A percentile compares a stretch with the other conserved stretches of the same genome.
Evolutionary conservation across 495 filamentous ascomycete genomes (phyloP).

Genomic region (Letharia columbiana): DNA sequence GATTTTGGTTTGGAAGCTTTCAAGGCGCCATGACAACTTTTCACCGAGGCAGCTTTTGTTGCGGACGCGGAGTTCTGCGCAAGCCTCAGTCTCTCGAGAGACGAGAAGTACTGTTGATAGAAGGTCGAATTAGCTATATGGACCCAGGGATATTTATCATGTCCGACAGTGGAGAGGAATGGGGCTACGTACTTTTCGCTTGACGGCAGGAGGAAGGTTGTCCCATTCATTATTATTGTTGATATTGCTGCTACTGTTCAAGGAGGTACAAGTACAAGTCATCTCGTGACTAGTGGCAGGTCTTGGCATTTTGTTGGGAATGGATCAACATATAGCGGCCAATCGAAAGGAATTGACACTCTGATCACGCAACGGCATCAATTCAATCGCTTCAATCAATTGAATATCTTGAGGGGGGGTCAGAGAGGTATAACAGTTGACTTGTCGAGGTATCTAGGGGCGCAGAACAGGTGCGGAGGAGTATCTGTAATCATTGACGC

Average conservation of each 20-base stretch:
- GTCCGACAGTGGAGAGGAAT: not conserved
- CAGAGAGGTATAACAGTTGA: not conserved
- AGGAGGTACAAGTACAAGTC: conserved; percentile 2
- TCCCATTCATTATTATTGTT: conserved; percentile 36
- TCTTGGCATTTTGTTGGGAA: not conserved
- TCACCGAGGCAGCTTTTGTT: conserved; percentile 21
- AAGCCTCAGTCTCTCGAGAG: conserved; percentile 54
- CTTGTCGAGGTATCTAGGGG: not conserved
- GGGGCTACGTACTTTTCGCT: conserved; percentile 38
- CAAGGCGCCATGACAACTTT: conserved; percentile 23
- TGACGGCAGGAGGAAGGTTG: conserved; percentile 47
- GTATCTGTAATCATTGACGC: not conserved
- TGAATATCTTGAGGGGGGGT: not conserved
- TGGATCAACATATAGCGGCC: not conserved
- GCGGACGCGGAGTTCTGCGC: conserved; percentile 39
- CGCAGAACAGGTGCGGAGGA: not conserved
- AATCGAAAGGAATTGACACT: not conserved
- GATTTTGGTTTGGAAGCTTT: conserved; percentile 27
- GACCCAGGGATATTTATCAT: not conserved
- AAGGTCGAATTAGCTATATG: conserved; percentile 4
- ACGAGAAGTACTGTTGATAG: conserved; percentile 54
- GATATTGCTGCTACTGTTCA: conserved; percentile 4
- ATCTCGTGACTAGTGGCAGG: not conserved
- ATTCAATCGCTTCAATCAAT: not conserved
- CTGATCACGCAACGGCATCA: not conserved